A percentile compares a stretch with the other conserved stretches of the same genome.
These are phyloP conservation scores for Nemania serpens DNA, from an alignment of 2,329 filamentous ascomycete species.

Conservation along the genomic window DNA sequence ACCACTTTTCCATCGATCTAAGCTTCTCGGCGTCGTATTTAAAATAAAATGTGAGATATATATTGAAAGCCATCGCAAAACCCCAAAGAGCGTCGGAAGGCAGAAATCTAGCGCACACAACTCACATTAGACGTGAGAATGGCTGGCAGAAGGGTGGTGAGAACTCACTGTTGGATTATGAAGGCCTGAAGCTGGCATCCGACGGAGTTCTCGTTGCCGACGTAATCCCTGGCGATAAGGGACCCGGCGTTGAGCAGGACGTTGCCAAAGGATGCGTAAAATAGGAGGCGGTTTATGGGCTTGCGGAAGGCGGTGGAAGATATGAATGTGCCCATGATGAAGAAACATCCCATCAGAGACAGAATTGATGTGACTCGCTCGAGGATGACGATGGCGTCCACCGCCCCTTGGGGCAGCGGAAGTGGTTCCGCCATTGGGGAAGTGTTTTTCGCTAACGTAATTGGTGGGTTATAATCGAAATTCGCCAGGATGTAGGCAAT, in stretches of 20 bases:
- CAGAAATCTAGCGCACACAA: constrained; percentile 67
- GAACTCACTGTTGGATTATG: constrained; percentile 77
- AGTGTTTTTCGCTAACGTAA: neutral
- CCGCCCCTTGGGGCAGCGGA: constrained; percentile 23
- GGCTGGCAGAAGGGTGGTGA: neutral
- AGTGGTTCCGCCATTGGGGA: neutral
- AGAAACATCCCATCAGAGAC: constrained; percentile 70
- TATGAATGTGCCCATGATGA: constrained; percentile 74
- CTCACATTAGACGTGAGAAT: neutral
- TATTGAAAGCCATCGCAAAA: constrained; percentile 81
- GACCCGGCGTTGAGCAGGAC: constrained; percentile 78
- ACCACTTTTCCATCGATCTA: constrained; percentile 71
- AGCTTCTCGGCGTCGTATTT: constrained; percentile 70
- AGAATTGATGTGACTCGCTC: constrained; percentile 72
- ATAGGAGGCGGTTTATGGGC: constrained; percentile 84
- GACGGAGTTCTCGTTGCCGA: constrained; percentile 52
- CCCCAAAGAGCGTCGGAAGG: constrained; percentile 78
- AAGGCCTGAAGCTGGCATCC: constrained; percentile 77
- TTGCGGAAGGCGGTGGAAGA: constrained; percentile 75
- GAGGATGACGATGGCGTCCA: constrained; percentile 62
- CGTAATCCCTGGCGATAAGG: constrained; percentile 68
- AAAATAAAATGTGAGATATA: constrained; percentile 79
- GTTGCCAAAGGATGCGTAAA: constrained; percentile 84
- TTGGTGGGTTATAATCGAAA: neutral
- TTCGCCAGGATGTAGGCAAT: neutral